Evolutionary conservation across 441 rosid species (phyloP), one percentile per base, ranked within the genome.

Genomic region (Adansonia madagascariensis): DNA sequence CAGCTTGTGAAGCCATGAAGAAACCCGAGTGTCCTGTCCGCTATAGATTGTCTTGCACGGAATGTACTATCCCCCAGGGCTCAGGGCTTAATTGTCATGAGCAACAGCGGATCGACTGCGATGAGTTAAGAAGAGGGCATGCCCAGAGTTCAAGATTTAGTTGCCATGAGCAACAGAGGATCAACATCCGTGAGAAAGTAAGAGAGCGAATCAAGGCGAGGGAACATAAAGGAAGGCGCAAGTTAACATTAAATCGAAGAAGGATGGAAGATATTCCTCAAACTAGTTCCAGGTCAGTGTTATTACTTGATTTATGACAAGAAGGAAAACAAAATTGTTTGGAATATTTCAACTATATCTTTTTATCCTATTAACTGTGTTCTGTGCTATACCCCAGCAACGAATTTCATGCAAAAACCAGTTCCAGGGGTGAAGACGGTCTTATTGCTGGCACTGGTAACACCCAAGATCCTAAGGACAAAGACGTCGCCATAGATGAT

Each of bases 1-100:
- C 49, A 62, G 49, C 41, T 10, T 17, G 62, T 53, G 57, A 75
- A 63, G 35, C 24, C 56, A 27, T 74, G 20, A n/a, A 7, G 15
- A 73, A 68, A 68, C 12, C 72, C 0, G 78, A 74, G 60, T 77
- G 80, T 49, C 62, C 67, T 43, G 31, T 8, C 76, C 39, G 71
- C 60, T 60, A 69, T 22, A 60, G 68, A 59, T 59, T 73, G 71
- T 67, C 64, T 52, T 67, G 75, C 22, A 65, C 69, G 1, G 63
- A 69, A 20, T 73, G 67, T 18, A 8, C 60, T 20, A 74, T 60
- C 6, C 71, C 78, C 15, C 71, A 68, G 77, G 71, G 9, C 63
- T 12, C 78, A 17, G 78, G 44, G 27, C 43, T 73, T 24, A 27
- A 27, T 27, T 27, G 31, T 27, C 75, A n/a, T 3, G 74, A 72